Percentiles rank a stretch among this genome's conserved stretches.
These are phyloP conservation scores for Leccinum variicolor DNA, from an alignment of 768 basidiomycete species.

Conservation along the genomic window DNA sequence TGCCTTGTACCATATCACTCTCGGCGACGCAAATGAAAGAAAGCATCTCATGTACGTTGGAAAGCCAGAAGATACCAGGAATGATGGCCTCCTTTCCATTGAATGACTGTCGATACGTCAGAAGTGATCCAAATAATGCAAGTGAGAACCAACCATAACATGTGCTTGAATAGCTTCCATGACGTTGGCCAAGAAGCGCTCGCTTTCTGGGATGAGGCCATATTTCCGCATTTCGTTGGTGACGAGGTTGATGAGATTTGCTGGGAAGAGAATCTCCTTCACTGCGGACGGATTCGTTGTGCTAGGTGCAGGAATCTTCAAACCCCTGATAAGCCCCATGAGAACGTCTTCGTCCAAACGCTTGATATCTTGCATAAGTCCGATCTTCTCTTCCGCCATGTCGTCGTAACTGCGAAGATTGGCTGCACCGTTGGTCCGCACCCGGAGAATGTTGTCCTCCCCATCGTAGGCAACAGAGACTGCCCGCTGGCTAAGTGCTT, in stretches of 20 bases:
- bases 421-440: conserved; percentile 61
- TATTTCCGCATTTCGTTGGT: conserved; percentile 99
- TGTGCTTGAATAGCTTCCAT: conserved; percentile 98
- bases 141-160: conserved; percentile 79
- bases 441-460: conserved; percentile 68
- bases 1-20: conserved; percentile 96
- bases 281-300: conserved; percentile 88
- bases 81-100: conserved; percentile 91
- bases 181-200: conserved; percentile 96
- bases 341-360: conserved; percentile 92
- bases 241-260: conserved; percentile 93
- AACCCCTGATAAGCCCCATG: conserved; percentile 80
- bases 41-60: conserved; percentile 98
- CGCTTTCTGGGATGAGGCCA: conserved; percentile 93
- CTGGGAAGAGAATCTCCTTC: conserved; percentile 98
- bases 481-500: conserved; percentile 72
- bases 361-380: conserved; percentile 87
- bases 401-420: conserved; percentile 80
- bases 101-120: conserved; percentile 58
- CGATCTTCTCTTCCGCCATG: conserved; percentile 92
- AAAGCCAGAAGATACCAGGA: conserved; percentile 99
- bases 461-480: conserved; percentile 88
- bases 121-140: not conserved
- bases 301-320: conserved; percentile 92
- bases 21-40: conserved; percentile 99